Base-by-base conservation (phyloP, 345 rosid genomes). In the Acer campestre region DNA sequence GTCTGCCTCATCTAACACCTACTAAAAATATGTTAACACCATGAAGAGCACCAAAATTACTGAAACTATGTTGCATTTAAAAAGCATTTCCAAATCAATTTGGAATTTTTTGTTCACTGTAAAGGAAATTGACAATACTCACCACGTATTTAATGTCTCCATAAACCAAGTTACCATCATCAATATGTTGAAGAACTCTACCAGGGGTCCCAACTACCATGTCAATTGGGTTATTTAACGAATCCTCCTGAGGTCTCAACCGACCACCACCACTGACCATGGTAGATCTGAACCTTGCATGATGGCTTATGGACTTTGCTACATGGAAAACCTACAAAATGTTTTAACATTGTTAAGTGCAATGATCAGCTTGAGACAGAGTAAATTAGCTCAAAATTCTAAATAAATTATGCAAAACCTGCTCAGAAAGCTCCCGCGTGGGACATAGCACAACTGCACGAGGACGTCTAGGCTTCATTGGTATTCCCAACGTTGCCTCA, bases 1-100 rank as follows among this genome's bases (percentile, higher is more conserved):
- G 85, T 95, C 99, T 56, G 99, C 99, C 86, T 95, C 99, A 87
- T 95, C 99, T 81, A 93, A 84, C 69, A 92, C 99, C 98, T 95
- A 87, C 53, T 58, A 83, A 82, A 61, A 75, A 62, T 73, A 10
- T 66, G 51, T 61, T 61, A 80, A 61, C 75, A 74, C 80, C 71
- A 83, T 23, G 7, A 78, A 76, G 67, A 22, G 55, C 17, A 83
- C 53, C 55, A 40, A 72, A 73, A 27, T 51, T 53, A 65, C 25
- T 18, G 49, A 48, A 48, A 51, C 31, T 27, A 40, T 2, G 9
- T 1, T 1, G 16, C 61, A n/a, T 67, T 61, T 9, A 23, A 42
- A 61, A 42, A 14, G 65, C 53, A 7, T 38, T 44, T 63, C 38
- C 55, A 31, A 56, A 56, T 56, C 31, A 73, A 73, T 42, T 58